A percentile compares a stretch with the other conserved stretches of the same genome.
Evolutionary conservation across 371 early-diverging fungal genomes (phyloP).

Genomic region (Mortierella sp.): DNA sequence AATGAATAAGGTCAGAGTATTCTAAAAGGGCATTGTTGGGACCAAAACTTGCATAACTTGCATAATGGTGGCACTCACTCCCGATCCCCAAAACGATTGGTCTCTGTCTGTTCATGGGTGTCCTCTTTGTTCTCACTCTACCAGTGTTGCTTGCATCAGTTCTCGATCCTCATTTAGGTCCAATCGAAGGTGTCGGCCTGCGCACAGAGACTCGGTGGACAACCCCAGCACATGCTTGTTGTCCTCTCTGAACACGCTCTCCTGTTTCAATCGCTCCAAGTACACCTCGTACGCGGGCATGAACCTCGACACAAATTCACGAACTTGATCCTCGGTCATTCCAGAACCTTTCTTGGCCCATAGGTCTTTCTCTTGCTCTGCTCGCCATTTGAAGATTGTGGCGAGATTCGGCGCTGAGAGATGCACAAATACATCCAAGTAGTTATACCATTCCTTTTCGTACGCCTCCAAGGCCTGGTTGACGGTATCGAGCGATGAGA

Average conservation of each 20-base stretch:
- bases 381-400: conserved; percentile 86
- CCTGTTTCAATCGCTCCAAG: conserved; percentile 62
- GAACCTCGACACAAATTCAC: conserved; percentile 87
- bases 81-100: background rate
- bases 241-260: conserved; percentile 59
- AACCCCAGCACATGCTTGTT: background rate
- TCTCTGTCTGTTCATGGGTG: background rate
- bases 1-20: no score
- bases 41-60: no score
- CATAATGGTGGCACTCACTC: no score
- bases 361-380: conserved; percentile 84
- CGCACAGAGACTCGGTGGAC: background rate
- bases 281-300: conserved; percentile 92
- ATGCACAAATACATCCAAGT: conserved; percentile 83
- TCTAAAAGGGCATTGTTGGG: no score
- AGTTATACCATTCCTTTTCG: conserved; percentile 66
- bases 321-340: conserved; percentile 76
- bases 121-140: conserved; percentile 9
- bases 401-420: conserved; percentile 67
- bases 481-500: conserved; percentile 52
- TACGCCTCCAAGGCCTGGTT: conserved; percentile 62
- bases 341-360: conserved; percentile 57
- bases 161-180: conserved; percentile 39
- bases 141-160: conserved; percentile 17
- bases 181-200: conserved; percentile 36